phyloP scores from a whole-genome alignment of 2,329 filamentous ascomycete genomes.

The Alternaria panax region DNA sequence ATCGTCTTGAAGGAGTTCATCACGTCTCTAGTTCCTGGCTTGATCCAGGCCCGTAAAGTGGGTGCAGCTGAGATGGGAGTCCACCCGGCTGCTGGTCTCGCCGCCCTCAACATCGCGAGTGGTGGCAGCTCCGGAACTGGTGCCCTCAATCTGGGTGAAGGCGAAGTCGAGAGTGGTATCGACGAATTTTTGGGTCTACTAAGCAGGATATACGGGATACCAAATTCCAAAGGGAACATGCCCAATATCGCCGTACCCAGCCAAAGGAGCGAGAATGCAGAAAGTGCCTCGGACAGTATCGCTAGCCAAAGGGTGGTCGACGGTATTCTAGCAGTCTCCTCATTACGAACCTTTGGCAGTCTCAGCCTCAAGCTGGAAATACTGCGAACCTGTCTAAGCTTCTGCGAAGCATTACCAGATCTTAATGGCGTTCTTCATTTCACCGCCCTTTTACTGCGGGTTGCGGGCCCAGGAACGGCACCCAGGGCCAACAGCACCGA shows the following conservation, averaged over 20 bases:
- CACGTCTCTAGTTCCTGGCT: constrained; percentile 78
- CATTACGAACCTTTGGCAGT: constrained; percentile 72
- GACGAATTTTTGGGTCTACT: constrained; percentile 52
- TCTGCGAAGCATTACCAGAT: constrained; percentile 92
- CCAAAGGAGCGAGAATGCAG: constrained; percentile 10
- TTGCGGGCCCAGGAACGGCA: constrained; percentile 80
- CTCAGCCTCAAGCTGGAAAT: constrained; percentile 83
- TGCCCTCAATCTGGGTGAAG: constrained; percentile 64
- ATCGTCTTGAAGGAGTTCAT: constrained; percentile 88
- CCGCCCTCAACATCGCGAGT: constrained; percentile 66
- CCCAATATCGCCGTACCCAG: constrained; percentile 16
- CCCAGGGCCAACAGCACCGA: constrained; percentile 72
- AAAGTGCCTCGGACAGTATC: constrained; percentile 16
- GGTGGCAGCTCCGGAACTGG: constrained; percentile 75
- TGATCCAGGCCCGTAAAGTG: constrained; percentile 89
- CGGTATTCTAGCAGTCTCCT: constrained; percentile 66
- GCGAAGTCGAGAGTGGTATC: constrained; percentile 51
- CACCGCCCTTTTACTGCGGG: constrained; percentile 82
- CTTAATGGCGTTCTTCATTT: constrained; percentile 89
- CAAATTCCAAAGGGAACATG: constrained; percentile 37
- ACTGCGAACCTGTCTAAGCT: constrained; percentile 86
- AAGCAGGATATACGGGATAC: constrained; percentile 54
- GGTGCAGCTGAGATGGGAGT: constrained; percentile 96
- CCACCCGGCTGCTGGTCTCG: constrained; percentile 87
- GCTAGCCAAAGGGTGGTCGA: constrained; percentile 52